Conservation (phyloP, 2,329 filamentous ascomycete genomes). For the Bimuria novae-zelandiae region DNA sequence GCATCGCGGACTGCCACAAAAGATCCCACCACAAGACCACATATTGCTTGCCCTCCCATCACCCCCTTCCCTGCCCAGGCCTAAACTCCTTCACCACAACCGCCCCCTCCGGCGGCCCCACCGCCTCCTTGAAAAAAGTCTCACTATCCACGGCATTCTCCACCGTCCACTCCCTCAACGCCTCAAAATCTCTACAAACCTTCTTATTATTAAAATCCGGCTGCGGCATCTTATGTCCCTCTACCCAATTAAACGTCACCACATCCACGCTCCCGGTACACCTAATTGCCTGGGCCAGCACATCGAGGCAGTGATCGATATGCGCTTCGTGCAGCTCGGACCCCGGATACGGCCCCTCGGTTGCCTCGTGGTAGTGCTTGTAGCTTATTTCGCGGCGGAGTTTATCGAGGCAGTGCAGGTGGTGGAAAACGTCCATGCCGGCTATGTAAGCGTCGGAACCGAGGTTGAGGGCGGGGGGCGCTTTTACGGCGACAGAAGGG, state of each 20-base stretch:
- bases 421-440: slow-evolving; percentile 16
- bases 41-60: not conserved
- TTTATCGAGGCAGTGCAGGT: slow-evolving; percentile 15
- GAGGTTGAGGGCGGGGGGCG: slow-evolving; percentile 6
- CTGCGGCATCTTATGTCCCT: slow-evolving; percentile 14
- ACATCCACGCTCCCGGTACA: slow-evolving; percentile 12
- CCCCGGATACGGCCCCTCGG: slow-evolving; percentile 1
- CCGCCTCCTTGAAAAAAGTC: not conserved
- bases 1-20: no score
- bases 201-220: slow-evolving; percentile 14
- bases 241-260: slow-evolving; percentile 15
- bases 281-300: slow-evolving; percentile 8
- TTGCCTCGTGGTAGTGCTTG: slow-evolving; percentile 9
- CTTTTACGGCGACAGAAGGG: slow-evolving; percentile 10
- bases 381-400: slow-evolving; percentile 11
- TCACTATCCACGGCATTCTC: slow-evolving; percentile 6
- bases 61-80: not conserved
- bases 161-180: slow-evolving; percentile 10
- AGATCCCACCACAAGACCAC: no score
- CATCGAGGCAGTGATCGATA: slow-evolving; percentile 11
- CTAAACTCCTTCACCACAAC: not conserved
- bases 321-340: slow-evolving; percentile 11
- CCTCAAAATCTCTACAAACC: slow-evolving; percentile 11
- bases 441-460: slow-evolving; percentile 13
- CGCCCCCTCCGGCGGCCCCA: not conserved